Evolutionary conservation across 192 early-diverging fungal species (phyloP).

Genomic region (Diversispora epigaea): DNA sequence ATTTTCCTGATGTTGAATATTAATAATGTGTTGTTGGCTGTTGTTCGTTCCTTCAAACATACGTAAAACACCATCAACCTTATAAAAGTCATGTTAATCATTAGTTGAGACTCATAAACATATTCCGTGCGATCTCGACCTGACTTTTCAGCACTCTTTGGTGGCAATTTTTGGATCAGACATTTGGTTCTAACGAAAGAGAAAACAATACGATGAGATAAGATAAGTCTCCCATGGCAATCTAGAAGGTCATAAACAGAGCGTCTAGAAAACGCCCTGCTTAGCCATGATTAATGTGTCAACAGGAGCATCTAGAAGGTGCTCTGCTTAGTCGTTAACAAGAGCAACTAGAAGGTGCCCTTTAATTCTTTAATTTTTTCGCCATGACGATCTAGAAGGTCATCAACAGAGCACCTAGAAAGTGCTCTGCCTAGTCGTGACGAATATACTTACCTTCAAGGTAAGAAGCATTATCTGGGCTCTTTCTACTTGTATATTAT

Average conservation of each 20-base stretch:
- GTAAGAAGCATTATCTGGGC: not conserved
- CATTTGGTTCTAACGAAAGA: conserved; percentile 24
- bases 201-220: conserved; percentile 1
- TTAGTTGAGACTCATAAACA: no score
- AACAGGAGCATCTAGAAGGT: conserved; percentile 17
- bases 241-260: conserved; percentile 9
- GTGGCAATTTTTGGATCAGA: conserved; percentile 1
- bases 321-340: conserved; percentile 11
- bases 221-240: conserved; percentile 17
- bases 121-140: conserved; percentile 26
- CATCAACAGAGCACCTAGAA: not conserved
- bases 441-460: conserved; percentile 25
- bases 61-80: not conserved
- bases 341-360: not conserved
- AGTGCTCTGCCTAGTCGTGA: conserved; percentile 21
- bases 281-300: conserved; percentile 8
- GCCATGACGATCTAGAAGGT: conserved; percentile 28
- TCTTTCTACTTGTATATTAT: not conserved
- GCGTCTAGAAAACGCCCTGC: conserved; percentile 9
- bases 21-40: not conserved
- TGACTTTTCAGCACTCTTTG: conserved; percentile 19
- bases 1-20: not conserved
- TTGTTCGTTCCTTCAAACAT: not conserved
- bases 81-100: conserved; percentile 4
- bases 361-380: not conserved